Evolutionary conservation across 2,329 filamentous ascomycete species (phyloP).

Genomic region (Fusarium sp.): DNA sequence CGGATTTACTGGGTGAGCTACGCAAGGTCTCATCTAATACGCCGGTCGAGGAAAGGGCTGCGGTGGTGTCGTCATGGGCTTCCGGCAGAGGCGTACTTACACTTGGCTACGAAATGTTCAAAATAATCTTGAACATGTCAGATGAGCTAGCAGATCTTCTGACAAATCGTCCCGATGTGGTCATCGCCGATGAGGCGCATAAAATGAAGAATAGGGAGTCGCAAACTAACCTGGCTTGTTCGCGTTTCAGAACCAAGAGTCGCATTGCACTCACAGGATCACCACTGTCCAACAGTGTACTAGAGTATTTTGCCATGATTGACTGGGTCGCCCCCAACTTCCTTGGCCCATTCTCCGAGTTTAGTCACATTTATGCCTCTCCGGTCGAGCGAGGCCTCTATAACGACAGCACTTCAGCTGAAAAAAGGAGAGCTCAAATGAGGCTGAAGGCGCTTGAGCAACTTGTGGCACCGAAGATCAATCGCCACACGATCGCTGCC

Average conservation of each 20-base stretch:
- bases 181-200: constrained; percentile 89
- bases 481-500: constrained; percentile 74
- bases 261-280: constrained; percentile 89
- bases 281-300: constrained; percentile 83
- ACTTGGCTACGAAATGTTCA: constrained; percentile 77
- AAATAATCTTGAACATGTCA: constrained; percentile 45
- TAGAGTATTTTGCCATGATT: constrained; percentile 88
- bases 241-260: constrained; percentile 70
- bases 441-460: constrained; percentile 75
- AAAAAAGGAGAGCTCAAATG: constrained; percentile 70
- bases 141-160: constrained; percentile 58
- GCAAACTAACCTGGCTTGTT: constrained; percentile 62
- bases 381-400: constrained; percentile 80
- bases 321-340: constrained; percentile 86
- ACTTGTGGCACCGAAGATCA: constrained; percentile 79
- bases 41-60: constrained; percentile 50
- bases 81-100: constrained; percentile 76
- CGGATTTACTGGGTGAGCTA: constrained; percentile 63
- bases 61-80: constrained; percentile 67
- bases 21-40: constrained; percentile 61
- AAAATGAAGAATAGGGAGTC: constrained; percentile 73
- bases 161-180: constrained; percentile 70
- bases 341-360: constrained; percentile 74
- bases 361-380: constrained; percentile 72
- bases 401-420: constrained; percentile 63